These are phyloP conservation scores for Neospora caninum DNA, from an alignment of 169 alveolate species.

Conservation along the genomic window DNA sequence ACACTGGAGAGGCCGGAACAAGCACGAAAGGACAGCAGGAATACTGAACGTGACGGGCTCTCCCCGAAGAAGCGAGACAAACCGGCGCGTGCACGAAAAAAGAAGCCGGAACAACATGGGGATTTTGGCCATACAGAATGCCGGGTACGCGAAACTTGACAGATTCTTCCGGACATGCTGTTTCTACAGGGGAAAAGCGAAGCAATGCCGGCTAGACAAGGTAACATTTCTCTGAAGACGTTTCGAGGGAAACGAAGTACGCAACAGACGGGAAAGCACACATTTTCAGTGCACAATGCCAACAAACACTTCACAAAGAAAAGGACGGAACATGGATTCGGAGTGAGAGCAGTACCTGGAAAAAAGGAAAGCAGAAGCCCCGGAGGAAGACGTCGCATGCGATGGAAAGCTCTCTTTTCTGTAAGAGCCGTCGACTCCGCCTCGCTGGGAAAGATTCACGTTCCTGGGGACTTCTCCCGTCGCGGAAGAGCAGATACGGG, in stretches of 20 bases:
- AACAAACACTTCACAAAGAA: background rate
- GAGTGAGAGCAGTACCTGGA: background rate
- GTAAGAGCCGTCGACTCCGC: no score
- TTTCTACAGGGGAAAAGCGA: background rate
- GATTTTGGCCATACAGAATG: no score
- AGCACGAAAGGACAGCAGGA: no score
- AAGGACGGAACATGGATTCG: background rate
- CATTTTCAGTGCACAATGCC: background rate
- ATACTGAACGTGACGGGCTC: no score
- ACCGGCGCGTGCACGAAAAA: no score
- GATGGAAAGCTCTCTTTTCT: background rate
- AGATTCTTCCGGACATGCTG: background rate
- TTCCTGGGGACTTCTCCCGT: no score
- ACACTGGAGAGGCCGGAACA: no score
- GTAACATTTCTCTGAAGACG: background rate
- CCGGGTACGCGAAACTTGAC: no score
- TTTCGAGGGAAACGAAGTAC: background rate
- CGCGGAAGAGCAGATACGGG: no score
- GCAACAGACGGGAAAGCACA: background rate
- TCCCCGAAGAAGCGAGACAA: no score
- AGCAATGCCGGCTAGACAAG: background rate
- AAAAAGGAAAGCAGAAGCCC: background rate
- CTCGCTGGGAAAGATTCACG: no score
- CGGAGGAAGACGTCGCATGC: background rate
- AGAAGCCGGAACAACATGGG: no score